Conservation (phyloP, 257 asterid genomes). For the Nyctanthes arbortristis region DNA sequence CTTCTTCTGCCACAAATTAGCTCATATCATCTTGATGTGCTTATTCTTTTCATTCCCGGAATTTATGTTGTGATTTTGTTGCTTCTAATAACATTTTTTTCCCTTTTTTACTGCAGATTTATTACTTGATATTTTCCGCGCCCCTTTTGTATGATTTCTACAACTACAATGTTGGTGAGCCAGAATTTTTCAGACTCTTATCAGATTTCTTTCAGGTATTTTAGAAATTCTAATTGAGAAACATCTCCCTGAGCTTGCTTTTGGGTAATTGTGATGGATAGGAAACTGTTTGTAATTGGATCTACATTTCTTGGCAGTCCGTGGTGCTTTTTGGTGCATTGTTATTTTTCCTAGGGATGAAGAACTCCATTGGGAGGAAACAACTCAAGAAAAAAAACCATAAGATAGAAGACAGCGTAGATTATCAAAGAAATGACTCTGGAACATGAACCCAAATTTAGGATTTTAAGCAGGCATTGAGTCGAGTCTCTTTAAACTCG, state of each 20-base stretch:
- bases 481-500: constrained; percentile 10
- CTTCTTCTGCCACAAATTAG: constrained; percentile 8
- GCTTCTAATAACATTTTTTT: background rate
- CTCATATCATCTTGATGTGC: background rate
- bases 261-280: background rate
- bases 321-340: constrained; percentile 68
- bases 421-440: constrained; percentile 11
- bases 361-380: constrained; percentile 59
- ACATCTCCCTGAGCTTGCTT: background rate
- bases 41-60: background rate
- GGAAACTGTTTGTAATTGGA: background rate
- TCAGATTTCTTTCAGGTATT: constrained; percentile 78
- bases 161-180: constrained; percentile 49
- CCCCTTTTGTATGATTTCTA: constrained; percentile 71
- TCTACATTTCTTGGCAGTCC: constrained; percentile 45
- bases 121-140: constrained; percentile 57
- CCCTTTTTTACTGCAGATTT: constrained; percentile 53
- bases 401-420: constrained; percentile 66
- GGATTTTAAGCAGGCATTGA: constrained; percentile 24
- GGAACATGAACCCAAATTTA: constrained; percentile 22
- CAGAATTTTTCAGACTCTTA: constrained; percentile 44
- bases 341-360: constrained; percentile 82
- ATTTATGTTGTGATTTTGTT: background rate
- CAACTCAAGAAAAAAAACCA: constrained; percentile 61
- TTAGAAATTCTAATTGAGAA: background rate